A percentile compares a stretch with the other conserved stretches of the same genome.
Conservation (phyloP, 306 rosid species). For the barrel medic (Medicago truncatula) region DNA sequence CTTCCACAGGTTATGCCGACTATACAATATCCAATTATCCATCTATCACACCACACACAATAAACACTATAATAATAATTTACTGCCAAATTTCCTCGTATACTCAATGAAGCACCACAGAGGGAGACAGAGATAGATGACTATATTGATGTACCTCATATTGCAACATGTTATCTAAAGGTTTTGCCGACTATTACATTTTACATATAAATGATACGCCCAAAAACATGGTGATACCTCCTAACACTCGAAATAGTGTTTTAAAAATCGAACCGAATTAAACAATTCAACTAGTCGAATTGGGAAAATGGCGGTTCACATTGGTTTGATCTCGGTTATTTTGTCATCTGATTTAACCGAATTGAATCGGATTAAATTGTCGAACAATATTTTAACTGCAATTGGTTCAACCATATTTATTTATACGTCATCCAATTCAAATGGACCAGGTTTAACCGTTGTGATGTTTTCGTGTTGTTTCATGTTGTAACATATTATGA, state of each 20-base stretch:
- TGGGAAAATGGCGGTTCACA: no score
- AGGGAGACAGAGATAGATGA: background rate
- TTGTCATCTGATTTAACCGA: no score
- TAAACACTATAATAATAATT: background rate
- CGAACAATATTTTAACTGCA: no score
- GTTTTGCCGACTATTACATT: constrained; percentile 52
- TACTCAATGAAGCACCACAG: background rate
- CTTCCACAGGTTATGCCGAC: constrained; percentile 52
- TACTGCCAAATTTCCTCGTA: background rate
- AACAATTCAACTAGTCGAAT: background rate
- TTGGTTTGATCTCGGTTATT: no score
- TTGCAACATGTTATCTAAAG: constrained; percentile 25
- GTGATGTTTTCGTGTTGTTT: no score
- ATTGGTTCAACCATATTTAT: no score
- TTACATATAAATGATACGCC: background rate
- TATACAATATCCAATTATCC: constrained; percentile 15
- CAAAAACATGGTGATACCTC: background rate
- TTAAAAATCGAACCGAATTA: background rate
- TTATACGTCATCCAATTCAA: background rate
- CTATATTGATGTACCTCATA: constrained; percentile 17
- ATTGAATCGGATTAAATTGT: no score
- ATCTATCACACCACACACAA: background rate
- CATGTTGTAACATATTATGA: no score
- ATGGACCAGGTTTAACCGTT: no score
- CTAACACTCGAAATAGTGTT: background rate